A percentile compares a stretch with the other conserved stretches of the same genome.
phyloP scores from a whole-genome alignment of 2,329 filamentous ascomycete genomes.

The Emericellopsis atlantica region DNA sequence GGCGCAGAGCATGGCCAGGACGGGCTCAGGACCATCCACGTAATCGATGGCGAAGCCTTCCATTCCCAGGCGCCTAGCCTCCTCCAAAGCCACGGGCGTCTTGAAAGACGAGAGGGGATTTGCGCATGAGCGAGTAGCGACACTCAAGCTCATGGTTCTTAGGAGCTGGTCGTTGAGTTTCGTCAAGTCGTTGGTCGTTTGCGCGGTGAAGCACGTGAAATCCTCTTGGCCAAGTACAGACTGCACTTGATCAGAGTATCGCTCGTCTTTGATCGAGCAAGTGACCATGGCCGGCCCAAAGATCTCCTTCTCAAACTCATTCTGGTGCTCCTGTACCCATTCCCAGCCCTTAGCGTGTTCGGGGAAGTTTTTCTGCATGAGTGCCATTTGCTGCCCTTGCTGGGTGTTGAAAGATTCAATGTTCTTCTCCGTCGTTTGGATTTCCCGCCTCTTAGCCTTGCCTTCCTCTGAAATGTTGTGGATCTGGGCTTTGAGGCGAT shows the following conservation, averaged over 20 bases:
- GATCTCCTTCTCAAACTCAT: conserved; percentile 60
- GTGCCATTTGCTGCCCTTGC: conserved; percentile 58
- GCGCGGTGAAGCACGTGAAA: conserved; percentile 61
- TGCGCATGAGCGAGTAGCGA: conserved; percentile 56
- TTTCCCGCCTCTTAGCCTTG: conserved; percentile 22
- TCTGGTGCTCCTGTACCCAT: conserved; percentile 66
- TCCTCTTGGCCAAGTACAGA: conserved; percentile 36
- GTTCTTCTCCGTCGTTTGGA: conserved; percentile 28
- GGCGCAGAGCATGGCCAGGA: conserved; percentile 79
- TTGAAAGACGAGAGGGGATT: conserved; percentile 40
- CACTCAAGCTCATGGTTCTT: conserved; percentile 49
- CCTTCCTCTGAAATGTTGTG: conserved; percentile 28
- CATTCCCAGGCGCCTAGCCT: conserved; percentile 51
- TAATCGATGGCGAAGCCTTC: conserved; percentile 72
- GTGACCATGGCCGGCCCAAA: conserved; percentile 71
- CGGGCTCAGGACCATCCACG: conserved; percentile 66
- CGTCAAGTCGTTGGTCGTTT: conserved; percentile 62
- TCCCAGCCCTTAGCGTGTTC: conserved; percentile 63
- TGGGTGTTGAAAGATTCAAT: conserved; percentile 56
- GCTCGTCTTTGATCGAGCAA: conserved; percentile 65
- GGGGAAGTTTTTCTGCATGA: conserved; percentile 44
- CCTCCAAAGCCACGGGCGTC: conserved; percentile 38
- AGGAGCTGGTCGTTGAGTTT: conserved; percentile 57
- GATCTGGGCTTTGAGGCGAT: conserved; percentile 23
- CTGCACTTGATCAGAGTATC: conserved; percentile 46